These are phyloP conservation scores for Xylaria polymorpha DNA, from an alignment of 2,329 filamentous ascomycete species.

Conservation along the genomic window DNA sequence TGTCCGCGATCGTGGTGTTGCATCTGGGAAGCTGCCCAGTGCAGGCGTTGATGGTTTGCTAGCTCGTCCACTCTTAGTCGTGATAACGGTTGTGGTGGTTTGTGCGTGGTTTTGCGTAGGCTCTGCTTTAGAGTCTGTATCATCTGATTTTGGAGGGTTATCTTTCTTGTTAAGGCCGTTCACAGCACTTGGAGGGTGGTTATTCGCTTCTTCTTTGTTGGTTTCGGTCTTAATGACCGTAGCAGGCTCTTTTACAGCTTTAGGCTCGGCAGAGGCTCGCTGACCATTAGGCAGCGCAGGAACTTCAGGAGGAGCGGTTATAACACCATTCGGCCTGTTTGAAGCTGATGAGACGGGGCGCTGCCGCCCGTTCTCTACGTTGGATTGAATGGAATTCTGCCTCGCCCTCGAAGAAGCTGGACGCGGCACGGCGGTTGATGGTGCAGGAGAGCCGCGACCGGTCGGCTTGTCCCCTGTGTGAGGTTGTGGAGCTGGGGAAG, in stretches of 20 bases:
- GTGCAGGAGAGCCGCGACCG: constrained; percentile 69
- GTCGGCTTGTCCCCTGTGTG: constrained; percentile 72
- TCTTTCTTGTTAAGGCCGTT: constrained; percentile 57
- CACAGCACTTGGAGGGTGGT: constrained; percentile 44
- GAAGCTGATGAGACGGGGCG: constrained; percentile 70
- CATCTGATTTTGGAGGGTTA: constrained; percentile 57
- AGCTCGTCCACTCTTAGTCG: constrained; percentile 72
- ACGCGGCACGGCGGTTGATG: constrained; percentile 62
- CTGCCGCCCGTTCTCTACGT: constrained; percentile 64
- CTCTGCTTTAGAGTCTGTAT: constrained; percentile 59
- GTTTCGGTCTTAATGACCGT: constrained; percentile 53
- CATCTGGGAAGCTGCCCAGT: constrained; percentile 68
- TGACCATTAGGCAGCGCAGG: constrained; percentile 47
- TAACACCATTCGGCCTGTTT: constrained; percentile 68
- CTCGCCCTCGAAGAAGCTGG: constrained; percentile 77
- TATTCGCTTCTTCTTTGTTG: constrained; percentile 50
- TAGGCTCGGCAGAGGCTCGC: constrained; percentile 59
- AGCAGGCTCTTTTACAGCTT: constrained; percentile 62
- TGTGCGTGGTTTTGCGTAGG: constrained; percentile 50
- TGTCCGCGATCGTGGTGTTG: constrained; percentile 62
- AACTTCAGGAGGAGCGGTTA: constrained; percentile 54
- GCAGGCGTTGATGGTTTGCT: constrained; percentile 76
- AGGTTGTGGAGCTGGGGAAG: constrained; percentile 80
- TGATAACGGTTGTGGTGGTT: constrained; percentile 57
- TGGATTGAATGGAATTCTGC: constrained; percentile 77